A percentile compares a stretch with the other conserved stretches of the same genome.
Conservation (phyloP, 2,329 filamentous ascomycete genomes). For the Penicillium sp. region DNA sequence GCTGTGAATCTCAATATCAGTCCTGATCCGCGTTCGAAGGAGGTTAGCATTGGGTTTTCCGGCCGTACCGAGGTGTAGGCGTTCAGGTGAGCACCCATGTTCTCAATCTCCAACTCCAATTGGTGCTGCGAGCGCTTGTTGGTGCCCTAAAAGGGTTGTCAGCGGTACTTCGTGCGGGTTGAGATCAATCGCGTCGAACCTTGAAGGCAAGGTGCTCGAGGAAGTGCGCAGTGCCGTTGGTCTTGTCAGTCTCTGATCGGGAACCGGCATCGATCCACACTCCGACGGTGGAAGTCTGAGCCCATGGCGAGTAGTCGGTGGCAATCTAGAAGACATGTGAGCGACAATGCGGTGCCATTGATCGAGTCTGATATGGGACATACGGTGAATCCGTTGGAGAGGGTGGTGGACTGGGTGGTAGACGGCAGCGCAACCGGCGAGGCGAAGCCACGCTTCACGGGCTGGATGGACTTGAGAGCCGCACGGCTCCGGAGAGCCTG, state of each 20-base stretch:
- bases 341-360: conserved; percentile 28
- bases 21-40: conserved; percentile 17
- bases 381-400: conserved; percentile 97
- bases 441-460: conserved; percentile 83
- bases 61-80: conserved; percentile 93
- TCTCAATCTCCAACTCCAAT: conserved; percentile 99
- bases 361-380: conserved; percentile 24
- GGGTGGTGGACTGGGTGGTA: conserved; percentile 92
- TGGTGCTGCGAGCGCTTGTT: conserved; percentile 93
- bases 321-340: conserved; percentile 69
- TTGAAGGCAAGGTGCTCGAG: conserved; percentile 99
- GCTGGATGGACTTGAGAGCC: conserved; percentile 75
- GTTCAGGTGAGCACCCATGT: conserved; percentile 99
- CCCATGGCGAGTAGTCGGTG: conserved; percentile 96
- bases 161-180: conserved; percentile 7
- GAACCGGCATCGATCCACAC: conserved; percentile 99
- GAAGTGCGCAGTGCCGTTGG: conserved; percentile 99
- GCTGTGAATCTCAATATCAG: conserved; percentile 55
- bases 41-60: conserved; percentile 16
- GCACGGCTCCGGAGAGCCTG: conserved; percentile 85
- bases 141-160: conserved; percentile 64
- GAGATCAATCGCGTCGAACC: conserved; percentile 55
- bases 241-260: conserved; percentile 96
- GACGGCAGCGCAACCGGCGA: conserved; percentile 72
- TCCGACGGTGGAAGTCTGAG: conserved; percentile 96